Evolutionary conservation across 176 grass and related monocot species (phyloP).

Genomic region (Puya raimondii): DNA sequence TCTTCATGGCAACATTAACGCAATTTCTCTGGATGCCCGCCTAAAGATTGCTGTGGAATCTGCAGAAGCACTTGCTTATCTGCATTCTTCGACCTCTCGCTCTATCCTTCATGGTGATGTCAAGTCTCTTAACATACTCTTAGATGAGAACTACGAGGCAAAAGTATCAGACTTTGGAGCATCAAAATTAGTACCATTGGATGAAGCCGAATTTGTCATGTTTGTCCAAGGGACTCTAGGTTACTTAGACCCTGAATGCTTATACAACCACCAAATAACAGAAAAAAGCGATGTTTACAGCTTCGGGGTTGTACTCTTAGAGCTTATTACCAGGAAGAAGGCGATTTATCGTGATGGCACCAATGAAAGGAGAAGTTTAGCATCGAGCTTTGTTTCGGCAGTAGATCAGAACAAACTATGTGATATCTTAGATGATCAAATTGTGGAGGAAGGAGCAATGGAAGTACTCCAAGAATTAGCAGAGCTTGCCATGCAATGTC

Average conservation of each 20-base stretch:
- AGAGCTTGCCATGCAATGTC: slow-evolving; percentile 39
- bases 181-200: slow-evolving; percentile 39
- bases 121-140: slow-evolving; percentile 53
- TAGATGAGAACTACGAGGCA: slow-evolving; percentile 31
- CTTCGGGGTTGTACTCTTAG: slow-evolving; percentile 52
- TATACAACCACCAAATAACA: slow-evolving; percentile 39
- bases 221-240: slow-evolving; percentile 59
- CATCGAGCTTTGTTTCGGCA: slow-evolving; percentile 35
- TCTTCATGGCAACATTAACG: slow-evolving; percentile 30
- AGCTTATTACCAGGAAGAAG: slow-evolving; percentile 58
- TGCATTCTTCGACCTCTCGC: slow-evolving; percentile 40
- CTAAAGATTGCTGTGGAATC: slow-evolving; percentile 43
- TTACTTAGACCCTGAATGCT: slow-evolving; percentile 57
- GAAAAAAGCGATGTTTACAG: slow-evolving; percentile 64
- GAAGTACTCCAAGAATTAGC: slow-evolving; percentile 35
- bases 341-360: slow-evolving; percentile 37
- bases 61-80: slow-evolving; percentile 34
- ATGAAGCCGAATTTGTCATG: slow-evolving; percentile 42
- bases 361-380: slow-evolving; percentile 35
- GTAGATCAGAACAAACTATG: slow-evolving; percentile 17
- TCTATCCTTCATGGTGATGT: slow-evolving; percentile 62
- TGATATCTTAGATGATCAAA: slow-evolving; percentile 41
- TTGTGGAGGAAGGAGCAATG: slow-evolving; percentile 21
- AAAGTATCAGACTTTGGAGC: slow-evolving; percentile 61
- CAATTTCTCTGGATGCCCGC: slow-evolving; percentile 3